phyloP scores from a whole-genome alignment of 1,284 basidiomycete genomes.

The Volvariella surrecta region DNA sequence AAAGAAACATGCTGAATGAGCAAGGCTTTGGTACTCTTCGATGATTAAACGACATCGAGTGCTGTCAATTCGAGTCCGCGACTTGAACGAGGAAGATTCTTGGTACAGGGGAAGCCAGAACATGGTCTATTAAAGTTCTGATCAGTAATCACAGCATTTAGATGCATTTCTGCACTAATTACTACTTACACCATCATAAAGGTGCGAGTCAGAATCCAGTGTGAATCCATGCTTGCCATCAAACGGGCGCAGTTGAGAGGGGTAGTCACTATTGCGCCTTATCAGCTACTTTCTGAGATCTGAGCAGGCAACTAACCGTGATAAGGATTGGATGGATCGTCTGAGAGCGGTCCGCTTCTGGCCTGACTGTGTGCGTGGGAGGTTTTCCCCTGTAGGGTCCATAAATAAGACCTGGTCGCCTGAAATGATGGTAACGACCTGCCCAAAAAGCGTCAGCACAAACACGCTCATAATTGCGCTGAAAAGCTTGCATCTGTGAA shows the following conservation, averaged over 20 bases:
- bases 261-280: slow-evolving; percentile 23
- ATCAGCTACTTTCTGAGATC: not conserved
- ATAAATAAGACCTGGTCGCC: slow-evolving; percentile 31
- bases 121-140: slow-evolving; percentile 27
- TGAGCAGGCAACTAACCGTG: not conserved
- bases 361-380: slow-evolving; percentile 10
- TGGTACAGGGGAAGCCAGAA: slow-evolving; percentile 35
- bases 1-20: too few species aligned
- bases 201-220: not conserved
- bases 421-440: slow-evolving; percentile 39
- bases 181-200: slow-evolving; percentile 28
- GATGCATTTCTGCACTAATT: not conserved
- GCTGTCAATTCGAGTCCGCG: not conserved
- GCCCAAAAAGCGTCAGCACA: slow-evolving; percentile 3
- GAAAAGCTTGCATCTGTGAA: slow-evolving; percentile 31
- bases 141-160: slow-evolving; percentile 3
- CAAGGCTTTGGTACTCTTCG: too few species aligned
- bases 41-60: too few species aligned
- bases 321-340: not conserved
- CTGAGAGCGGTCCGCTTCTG: not conserved
- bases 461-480: not conserved
- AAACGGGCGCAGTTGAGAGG: slow-evolving; percentile 29
- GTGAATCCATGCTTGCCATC: slow-evolving; percentile 24
- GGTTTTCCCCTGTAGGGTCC: slow-evolving; percentile 31
- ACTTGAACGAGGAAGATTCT: slow-evolving; percentile 4